Conservation (phyloP, 768 basidiomycete species). For the Pleurotus sapidus region DNA sequence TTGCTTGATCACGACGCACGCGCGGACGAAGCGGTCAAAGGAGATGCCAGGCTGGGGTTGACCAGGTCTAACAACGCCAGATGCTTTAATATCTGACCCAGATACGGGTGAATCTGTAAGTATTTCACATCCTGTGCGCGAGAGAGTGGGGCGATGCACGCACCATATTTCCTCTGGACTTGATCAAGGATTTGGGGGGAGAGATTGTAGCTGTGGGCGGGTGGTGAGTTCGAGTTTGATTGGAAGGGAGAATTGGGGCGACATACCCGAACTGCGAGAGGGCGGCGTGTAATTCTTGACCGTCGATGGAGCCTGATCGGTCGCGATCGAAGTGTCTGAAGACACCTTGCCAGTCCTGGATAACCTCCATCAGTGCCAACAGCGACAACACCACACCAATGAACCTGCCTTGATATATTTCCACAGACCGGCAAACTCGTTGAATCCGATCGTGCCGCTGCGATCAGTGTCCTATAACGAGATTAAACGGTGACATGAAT, state of each 20-base stretch:
- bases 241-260: constrained; percentile 7
- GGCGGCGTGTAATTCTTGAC: constrained; percentile 62
- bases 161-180: constrained; percentile 80
- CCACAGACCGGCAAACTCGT: constrained; percentile 81
- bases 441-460: constrained; percentile 77
- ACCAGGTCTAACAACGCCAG: constrained; percentile 28
- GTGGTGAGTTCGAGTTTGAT: not conserved
- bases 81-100: constrained; percentile 60
- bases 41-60: constrained; percentile 60
- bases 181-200: constrained; percentile 62
- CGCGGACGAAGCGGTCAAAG: constrained; percentile 84
- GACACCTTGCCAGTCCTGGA: constrained; percentile 78
- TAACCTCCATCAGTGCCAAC: not conserved
- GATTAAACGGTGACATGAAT: not conserved
- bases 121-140: not conserved
- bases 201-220: constrained; percentile 52
- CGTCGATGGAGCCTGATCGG: constrained; percentile 76
- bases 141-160: constrained; percentile 12
- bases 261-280: constrained; percentile 68
- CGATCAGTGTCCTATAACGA: constrained; percentile 58
- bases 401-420: constrained; percentile 66
- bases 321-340: constrained; percentile 86
- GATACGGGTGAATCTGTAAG: constrained; percentile 29
- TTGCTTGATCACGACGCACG: constrained; percentile 78
- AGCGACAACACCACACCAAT: not conserved